Evolutionary conservation across 495 filamentous ascomycete genomes (phyloP), one percentile per base, ranked within the genome.

Genomic region (Pseudomonodictys pantanalensis): DNA sequence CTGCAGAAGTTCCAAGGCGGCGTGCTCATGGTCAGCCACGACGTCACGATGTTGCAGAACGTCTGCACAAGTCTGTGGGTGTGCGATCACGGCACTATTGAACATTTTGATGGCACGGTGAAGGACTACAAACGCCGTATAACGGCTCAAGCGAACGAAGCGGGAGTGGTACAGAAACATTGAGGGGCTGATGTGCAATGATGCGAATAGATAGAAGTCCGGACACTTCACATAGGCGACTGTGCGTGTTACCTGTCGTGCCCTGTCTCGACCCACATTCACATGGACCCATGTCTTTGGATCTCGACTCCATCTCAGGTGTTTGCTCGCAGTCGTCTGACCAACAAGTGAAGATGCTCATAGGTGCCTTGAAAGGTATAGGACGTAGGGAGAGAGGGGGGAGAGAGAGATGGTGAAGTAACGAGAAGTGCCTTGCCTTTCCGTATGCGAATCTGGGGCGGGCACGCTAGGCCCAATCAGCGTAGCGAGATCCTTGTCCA

Each of bases 81-180:
- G 54, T 99, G 93, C 68, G 93, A 99, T 72, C 77, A 86, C 60
- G 95, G 93, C 15, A 93, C 86, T 4, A 91, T 99, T n/a, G 90
- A 93, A 81, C 90, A 93, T 75, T 99, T 99, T 73, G 84, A 86
- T 52, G 93, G 93, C 25, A 91, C 92, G 71, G 91, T 99, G 24
- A 88, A 93, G 75, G 90, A 91, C 33, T 99, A 99, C 76, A 99
- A 99, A 86, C 95, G 87, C 83, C 83, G 88, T 73, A 97, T 99
- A 67, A 85, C 80, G 29, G 87, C 90, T 18, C 93, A 97, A 75
- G 93, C 93, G 15, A 88, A 93, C 70, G 83, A 83, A 30, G 84
- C 85, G 62, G 93, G 93, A 48, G 92, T 97, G 22, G 92, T 89
- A 38, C 78, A 79, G 68, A 62, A 55, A 48, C 72, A 74, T 29